phyloP scores from a whole-genome alignment of 257 asterid species.

The Coffea canephora region DNA sequence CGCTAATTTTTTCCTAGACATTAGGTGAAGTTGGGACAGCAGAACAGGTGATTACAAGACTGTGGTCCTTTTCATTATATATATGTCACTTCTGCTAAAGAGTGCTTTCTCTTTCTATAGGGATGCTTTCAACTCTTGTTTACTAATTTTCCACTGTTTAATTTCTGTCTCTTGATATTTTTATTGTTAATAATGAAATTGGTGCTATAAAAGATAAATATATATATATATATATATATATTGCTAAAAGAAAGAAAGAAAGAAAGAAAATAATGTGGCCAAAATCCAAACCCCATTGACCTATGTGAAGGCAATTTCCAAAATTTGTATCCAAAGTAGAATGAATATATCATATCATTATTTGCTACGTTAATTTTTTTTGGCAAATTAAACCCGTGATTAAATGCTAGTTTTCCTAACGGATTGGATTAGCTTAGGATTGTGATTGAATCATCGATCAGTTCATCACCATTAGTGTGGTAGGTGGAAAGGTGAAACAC shows the following conservation, averaged over 20 bases:
- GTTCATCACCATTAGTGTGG: neutral
- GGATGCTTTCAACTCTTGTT: slow-evolving; percentile 2
- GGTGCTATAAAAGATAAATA: neutral
- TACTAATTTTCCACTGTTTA: neutral
- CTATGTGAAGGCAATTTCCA: neutral
- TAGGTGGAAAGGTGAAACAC: neutral
- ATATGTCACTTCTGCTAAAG: slow-evolving; percentile 13
- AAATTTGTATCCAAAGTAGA: neutral
- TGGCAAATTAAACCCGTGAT: neutral
- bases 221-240: no score
- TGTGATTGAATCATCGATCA: neutral
- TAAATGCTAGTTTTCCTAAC: neutral
- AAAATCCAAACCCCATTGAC: slow-evolving; percentile 1
- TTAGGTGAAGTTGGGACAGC: slow-evolving; percentile 46
- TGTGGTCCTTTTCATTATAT: slow-evolving; percentile 30
- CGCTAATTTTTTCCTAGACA: slow-evolving; percentile 24
- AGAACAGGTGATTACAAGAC: slow-evolving; percentile 20
- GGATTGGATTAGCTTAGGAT: neutral
- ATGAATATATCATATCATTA: no score
- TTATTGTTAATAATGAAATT: neutral
- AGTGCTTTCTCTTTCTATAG: neutral
- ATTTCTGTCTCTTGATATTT: neutral
- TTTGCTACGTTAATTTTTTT: neutral
- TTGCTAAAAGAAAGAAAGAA: neutral
- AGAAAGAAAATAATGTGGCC: neutral